phyloP scores from a whole-genome alignment of 2,329 filamentous ascomycete genomes.

The Magnaporthiopsis incrustans region DNA sequence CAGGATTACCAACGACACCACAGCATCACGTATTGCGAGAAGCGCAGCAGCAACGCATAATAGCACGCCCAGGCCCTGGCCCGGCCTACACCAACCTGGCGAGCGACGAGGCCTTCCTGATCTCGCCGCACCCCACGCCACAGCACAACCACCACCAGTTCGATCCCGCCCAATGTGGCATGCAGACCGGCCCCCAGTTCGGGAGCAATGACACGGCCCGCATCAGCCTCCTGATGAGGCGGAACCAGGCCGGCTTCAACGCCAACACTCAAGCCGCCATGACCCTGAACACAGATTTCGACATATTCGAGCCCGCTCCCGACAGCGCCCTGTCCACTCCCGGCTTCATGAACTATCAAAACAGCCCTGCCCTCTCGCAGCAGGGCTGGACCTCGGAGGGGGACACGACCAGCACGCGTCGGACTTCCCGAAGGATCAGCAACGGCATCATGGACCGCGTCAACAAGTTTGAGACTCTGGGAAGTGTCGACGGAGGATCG shows the following conservation, averaged over 20 bases:
- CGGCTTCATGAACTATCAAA: conserved; percentile 40
- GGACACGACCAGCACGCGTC: conserved; percentile 33
- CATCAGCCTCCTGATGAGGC: conserved; percentile 38
- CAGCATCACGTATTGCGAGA: conserved; percentile 75
- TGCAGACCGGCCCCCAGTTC: conserved; percentile 28
- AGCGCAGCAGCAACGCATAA: conserved; percentile 78
- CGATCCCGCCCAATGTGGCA: neutral
- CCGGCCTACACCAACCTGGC: conserved; percentile 23
- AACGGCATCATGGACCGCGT: conserved; percentile 54
- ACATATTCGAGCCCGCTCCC: conserved; percentile 41
- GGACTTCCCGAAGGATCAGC: conserved; percentile 44
- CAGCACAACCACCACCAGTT: conserved; percentile 24
- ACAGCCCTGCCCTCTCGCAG: conserved; percentile 32
- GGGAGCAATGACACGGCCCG: conserved; percentile 33
- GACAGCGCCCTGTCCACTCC: conserved; percentile 40
- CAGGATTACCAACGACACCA: conserved; percentile 49
- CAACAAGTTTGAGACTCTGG: conserved; percentile 49
- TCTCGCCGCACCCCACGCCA: conserved; percentile 48
- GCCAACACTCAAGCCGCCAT: conserved; percentile 22
- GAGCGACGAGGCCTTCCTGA: conserved; percentile 46
- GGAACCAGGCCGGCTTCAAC: conserved; percentile 30
- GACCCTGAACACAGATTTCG: conserved; percentile 34
- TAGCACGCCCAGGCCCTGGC: conserved; percentile 60
- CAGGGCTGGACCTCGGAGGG: conserved; percentile 43
- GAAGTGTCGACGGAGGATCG: conserved; percentile 29